Conservation (phyloP, 257 asterid genomes). For the Nicotiana obtusifolia region DNA sequence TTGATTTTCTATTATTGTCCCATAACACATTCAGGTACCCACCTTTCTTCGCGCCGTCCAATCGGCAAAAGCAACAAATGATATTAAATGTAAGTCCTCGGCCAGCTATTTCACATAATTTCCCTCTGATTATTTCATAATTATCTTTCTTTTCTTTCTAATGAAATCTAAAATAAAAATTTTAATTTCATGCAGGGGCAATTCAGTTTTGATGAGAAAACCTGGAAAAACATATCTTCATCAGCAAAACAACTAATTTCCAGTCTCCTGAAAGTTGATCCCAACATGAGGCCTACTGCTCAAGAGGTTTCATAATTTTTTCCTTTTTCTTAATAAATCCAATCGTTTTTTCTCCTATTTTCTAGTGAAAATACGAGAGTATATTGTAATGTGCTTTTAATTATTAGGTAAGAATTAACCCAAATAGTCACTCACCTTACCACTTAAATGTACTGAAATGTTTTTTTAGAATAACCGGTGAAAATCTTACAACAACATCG, state of each 20-base stretch:
- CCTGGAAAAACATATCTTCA: conserved; percentile 80
- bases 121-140: neutral
- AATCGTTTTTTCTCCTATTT: neutral
- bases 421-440: no score
- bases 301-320: conserved; percentile 33
- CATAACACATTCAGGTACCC: conserved; percentile 61
- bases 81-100: conserved; percentile 44
- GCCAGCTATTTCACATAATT: neutral
- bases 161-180: neutral
- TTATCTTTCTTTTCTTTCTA: neutral
- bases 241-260: conserved; percentile 67
- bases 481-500: neutral
- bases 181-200: conserved; percentile 40
- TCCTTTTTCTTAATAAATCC: neutral
- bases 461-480: no score
- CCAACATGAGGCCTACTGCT: conserved; percentile 65
- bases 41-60: conserved; percentile 68
- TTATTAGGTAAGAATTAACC: no score
- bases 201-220: conserved; percentile 77
- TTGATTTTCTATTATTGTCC: neutral
- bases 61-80: conserved; percentile 74
- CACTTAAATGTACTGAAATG: no score
- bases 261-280: conserved; percentile 65
- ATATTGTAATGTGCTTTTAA: neutral
- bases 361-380: neutral